Conservation (phyloP, 2,329 filamentous ascomycete species). For the Fusarium compactum region DNA sequence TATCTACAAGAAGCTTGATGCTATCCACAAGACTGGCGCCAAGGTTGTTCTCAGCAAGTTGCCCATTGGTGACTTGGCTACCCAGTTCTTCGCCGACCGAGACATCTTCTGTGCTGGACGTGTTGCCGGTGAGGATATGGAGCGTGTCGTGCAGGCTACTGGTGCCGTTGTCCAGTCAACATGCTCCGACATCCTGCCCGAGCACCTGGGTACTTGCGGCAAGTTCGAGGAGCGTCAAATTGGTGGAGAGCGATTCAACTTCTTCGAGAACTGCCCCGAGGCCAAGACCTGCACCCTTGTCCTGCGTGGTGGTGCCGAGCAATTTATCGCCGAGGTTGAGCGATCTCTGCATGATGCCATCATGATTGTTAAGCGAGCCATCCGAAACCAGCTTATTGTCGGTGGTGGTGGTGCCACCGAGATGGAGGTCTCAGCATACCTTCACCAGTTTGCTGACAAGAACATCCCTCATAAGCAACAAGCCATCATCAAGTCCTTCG, state of each 20-base stretch:
- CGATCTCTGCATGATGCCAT: conserved; percentile 98
- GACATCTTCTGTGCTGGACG: conserved; percentile 98
- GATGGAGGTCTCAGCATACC: conserved; percentile 96
- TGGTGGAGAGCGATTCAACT: conserved; percentile 96
- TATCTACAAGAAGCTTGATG: conserved; percentile 99
- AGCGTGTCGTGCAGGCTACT: conserved; percentile 94
- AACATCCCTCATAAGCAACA: conserved; percentile 96
- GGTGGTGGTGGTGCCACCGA: conserved; percentile 94
- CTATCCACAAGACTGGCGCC: conserved; percentile 90
- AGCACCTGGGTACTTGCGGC: conserved; percentile 92
- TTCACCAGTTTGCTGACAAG: conserved; percentile 92
- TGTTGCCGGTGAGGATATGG: conserved; percentile 91
- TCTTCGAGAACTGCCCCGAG: conserved; percentile 95
- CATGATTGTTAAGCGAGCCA: conserved; percentile 99
- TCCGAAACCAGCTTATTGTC: conserved; percentile 94
- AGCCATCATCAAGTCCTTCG: conserved; percentile 96
- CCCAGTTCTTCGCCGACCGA: conserved; percentile 97
- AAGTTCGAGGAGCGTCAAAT: conserved; percentile 96
- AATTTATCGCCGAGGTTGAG: conserved; percentile 99
- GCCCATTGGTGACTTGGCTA: conserved; percentile 96
- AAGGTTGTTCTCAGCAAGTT: conserved; percentile 98
- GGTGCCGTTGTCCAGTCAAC: conserved; percentile 94
- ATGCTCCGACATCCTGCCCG: conserved; percentile 90
- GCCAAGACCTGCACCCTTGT: conserved; percentile 98
- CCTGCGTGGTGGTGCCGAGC: conserved; percentile 94